Evolutionary conservation across 176 grass and related monocot species (phyloP), one percentile per base, ranked within the genome.

Genomic region (Dactylis glomerata): DNA sequence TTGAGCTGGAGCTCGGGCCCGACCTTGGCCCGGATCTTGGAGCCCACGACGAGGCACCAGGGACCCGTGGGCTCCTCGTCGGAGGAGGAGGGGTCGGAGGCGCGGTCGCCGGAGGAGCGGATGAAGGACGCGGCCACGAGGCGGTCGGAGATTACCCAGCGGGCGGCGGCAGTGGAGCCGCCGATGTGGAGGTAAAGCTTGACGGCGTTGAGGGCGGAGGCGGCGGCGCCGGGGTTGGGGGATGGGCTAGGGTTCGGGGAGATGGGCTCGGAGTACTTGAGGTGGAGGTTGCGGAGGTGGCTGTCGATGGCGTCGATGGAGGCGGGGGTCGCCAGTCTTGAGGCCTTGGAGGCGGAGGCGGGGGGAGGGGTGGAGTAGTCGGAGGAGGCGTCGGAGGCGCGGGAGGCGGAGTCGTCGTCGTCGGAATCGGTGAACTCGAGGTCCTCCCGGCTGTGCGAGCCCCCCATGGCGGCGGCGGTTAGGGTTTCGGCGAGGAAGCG

Each of bases 131-230:
- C 89, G 2, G 87, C 69, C 4, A 88, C 73, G n/a, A 92, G 86
- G 52, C 89, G 89, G 83, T 99, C 93, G 46, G 91, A 94, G 58
- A 81, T 17, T 64, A 99, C 82, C 96, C 96, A 99, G 16, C 82
- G 86, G 68, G 96, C 96, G 68, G 89, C 24, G 16, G 93, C 41
- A 10, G 91, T 59, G 57, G 83, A 89, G 62, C 96, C 93, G 68
- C 96, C 93, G n/a, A 96, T 87, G 56, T 99, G 93, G 74, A 99
- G 89, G 77, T 91, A 96, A 3, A 99, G 91, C 88, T 96, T 99
- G 15, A 94, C 96, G 31, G 88, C 83, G 38, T 91, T 79, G 44
- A 80, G 66, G 6, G 76, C 63, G 36, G 94, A 80, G 78, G 81
- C 41, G 70, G 76, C 26, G 36, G 90, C 51, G 61, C 33, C 5